These are phyloP conservation scores for Trichaptum fuscoviolaceum DNA, from an alignment of 768 basidiomycete species.

Conservation along the genomic window DNA sequence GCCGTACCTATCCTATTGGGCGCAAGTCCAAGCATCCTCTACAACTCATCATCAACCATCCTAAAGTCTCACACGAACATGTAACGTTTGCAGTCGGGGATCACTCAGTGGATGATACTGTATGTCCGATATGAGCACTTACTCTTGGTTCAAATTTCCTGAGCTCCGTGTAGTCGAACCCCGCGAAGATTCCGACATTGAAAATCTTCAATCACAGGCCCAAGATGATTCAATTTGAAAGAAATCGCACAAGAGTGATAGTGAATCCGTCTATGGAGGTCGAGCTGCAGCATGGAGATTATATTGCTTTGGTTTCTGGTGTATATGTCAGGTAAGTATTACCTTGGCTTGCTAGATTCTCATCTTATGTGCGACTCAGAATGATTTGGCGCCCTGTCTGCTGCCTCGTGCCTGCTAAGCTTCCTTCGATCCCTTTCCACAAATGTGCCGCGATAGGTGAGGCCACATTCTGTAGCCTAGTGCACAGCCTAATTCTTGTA, in stretches of 20 bases:
- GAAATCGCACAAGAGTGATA: constrained; percentile 28
- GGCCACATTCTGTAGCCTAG: constrained; percentile 13
- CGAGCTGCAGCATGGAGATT: constrained; percentile 53
- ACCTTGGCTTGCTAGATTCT: neutral
- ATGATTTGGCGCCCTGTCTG: constrained; percentile 47
- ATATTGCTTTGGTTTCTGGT: constrained; percentile 39
- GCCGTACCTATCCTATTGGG: constrained; percentile 48
- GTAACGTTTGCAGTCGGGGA: constrained; percentile 51
- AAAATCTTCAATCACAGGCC: constrained; percentile 42
- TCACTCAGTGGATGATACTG: constrained; percentile 48
- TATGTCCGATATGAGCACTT: constrained; percentile 32
- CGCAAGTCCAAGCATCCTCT: constrained; percentile 41
- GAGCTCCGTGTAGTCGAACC: constrained; percentile 38
- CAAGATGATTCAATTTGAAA: constrained; percentile 38
- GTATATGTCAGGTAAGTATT: constrained; percentile 41
- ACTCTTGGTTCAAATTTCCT: neutral
- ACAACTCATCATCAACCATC: constrained; percentile 45
- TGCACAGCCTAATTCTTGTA: constrained; percentile 18
- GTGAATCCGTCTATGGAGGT: constrained; percentile 33
- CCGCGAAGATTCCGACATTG: constrained; percentile 42
- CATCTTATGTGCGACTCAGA: constrained; percentile 24
- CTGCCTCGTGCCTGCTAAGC: constrained; percentile 38
- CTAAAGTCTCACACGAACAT: constrained; percentile 61
- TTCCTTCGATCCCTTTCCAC: constrained; percentile 32
- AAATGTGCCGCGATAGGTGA: constrained; percentile 52